These are phyloP conservation scores for Cryptococcus deneoformans DNA, from an alignment of 1,284 basidiomycete genomes.

Conservation along the genomic window DNA sequence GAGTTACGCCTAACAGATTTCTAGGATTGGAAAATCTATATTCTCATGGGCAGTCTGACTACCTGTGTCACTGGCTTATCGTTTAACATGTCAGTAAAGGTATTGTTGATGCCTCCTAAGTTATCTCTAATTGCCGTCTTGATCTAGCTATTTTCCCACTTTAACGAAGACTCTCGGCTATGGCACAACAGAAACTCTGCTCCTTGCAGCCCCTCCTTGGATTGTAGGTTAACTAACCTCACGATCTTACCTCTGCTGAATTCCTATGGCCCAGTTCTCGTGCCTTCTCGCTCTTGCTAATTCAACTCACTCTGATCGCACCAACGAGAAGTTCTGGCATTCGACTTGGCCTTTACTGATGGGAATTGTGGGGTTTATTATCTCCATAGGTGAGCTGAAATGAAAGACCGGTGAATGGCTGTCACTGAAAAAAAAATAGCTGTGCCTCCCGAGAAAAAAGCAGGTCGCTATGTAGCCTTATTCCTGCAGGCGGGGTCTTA, in stretches of 20 bases:
- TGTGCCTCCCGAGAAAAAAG: constrained; percentile 22
- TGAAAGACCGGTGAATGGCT: no score
- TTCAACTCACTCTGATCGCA: constrained; percentile 65
- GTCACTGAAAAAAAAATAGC: not conserved
- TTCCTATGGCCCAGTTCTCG: constrained; percentile 51
- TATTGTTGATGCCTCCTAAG: not conserved
- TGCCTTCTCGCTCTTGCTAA: constrained; percentile 56
- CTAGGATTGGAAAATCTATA: constrained; percentile 26
- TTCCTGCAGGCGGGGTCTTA: constrained; percentile 34
- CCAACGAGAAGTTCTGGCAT: constrained; percentile 55
- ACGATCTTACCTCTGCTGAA: no score
- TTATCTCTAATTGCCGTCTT: not conserved
- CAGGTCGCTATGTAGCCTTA: constrained; percentile 33
- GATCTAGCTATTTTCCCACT: constrained; percentile 26
- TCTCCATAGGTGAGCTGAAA: constrained; percentile 11
- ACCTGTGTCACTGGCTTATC: constrained; percentile 54
- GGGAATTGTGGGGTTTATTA: constrained; percentile 17
- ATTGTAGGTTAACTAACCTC: not conserved
- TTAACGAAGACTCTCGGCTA: constrained; percentile 62
- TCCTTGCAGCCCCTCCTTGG: constrained; percentile 16
- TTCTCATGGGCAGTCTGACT: constrained; percentile 23
- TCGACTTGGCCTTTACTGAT: constrained; percentile 55
- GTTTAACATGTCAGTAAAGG: constrained; percentile 25
- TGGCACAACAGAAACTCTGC: constrained; percentile 52
- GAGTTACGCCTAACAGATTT: not conserved